Percentiles rank a stretch among this genome's conserved stretches.
These are phyloP conservation scores for Pichia sp. DNA, from an alignment of 1,139 yeast genomes.

Conservation along the genomic window DNA sequence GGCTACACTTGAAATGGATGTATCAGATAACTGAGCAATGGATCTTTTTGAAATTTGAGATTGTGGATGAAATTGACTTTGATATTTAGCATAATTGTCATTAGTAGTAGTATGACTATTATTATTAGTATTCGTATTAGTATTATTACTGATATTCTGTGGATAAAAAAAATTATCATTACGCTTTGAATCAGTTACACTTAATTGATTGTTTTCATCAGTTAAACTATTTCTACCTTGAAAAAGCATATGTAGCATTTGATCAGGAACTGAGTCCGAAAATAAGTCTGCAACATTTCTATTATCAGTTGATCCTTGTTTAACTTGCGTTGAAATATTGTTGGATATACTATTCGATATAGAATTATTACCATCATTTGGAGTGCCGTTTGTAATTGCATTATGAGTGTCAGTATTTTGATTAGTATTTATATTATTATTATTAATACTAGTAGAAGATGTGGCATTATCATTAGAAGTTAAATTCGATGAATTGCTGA, in stretches of 20 bases:
- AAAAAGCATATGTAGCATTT: conserved; percentile 46
- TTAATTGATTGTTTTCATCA: not conserved
- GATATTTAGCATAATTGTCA: not conserved
- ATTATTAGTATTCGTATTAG: not conserved
- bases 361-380: not conserved
- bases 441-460: not conserved
- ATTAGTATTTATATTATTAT: not conserved
- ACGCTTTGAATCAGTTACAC: not conserved
- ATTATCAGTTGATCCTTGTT: not conserved
- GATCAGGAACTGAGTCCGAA: conserved; percentile 31
- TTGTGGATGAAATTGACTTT: not conserved
- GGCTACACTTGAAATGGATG: conserved; percentile 1
- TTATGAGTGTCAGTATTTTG: too few species aligned
- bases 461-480: not conserved
- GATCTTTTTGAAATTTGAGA: not conserved
- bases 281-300: conserved; percentile 3
- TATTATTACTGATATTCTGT: not conserved
- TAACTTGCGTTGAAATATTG: not conserved
- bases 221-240: conserved; percentile 34
- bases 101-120: not conserved
- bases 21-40: not conserved
- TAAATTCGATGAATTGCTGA: too few species aligned
- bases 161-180: too few species aligned
- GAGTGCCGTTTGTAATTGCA: too few species aligned
- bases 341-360: not conserved